Evolutionary conservation across 2,329 filamentous ascomycete species (phyloP).

Genomic region (Diaporthe citrichinensis): DNA sequence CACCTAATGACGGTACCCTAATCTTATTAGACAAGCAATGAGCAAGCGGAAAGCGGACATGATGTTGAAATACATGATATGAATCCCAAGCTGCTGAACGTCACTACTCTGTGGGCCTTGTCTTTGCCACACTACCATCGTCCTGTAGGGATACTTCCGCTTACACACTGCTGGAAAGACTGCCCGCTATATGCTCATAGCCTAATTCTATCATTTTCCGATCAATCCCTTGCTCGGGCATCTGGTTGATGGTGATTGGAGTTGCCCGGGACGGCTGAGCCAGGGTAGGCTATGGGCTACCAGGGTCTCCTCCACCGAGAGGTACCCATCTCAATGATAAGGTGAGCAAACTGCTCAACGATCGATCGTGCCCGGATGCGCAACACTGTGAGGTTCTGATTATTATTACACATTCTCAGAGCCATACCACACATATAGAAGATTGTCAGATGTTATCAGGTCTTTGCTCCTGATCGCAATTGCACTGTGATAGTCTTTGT

Average conservation of each 20-base stretch:
- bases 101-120: too few relatives aligned
- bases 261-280: too few relatives aligned
- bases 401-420: background rate
- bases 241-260: too few relatives aligned
- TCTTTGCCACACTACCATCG: too few relatives aligned
- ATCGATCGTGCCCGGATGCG: background rate
- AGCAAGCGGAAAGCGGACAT: background rate
- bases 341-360: background rate
- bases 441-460: background rate
- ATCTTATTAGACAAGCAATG: slow-evolving; percentile 13
- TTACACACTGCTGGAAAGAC: too few relatives aligned
- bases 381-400: background rate
- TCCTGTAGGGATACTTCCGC: too few relatives aligned
- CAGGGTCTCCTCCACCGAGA: background rate
- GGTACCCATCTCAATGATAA: background rate
- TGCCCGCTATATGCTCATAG: too few relatives aligned
- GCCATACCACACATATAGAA: too few relatives aligned
- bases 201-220: too few relatives aligned
- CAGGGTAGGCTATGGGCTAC: background rate
- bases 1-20: slow-evolving; percentile 20
- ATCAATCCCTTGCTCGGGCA: too few relatives aligned
- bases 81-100: background rate
- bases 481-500: background rate
- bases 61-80: background rate
- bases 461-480: background rate